These are phyloP conservation scores for Beta corolliflora DNA, from an alignment of 179 eudicot genomes.

Conservation along the genomic window DNA sequence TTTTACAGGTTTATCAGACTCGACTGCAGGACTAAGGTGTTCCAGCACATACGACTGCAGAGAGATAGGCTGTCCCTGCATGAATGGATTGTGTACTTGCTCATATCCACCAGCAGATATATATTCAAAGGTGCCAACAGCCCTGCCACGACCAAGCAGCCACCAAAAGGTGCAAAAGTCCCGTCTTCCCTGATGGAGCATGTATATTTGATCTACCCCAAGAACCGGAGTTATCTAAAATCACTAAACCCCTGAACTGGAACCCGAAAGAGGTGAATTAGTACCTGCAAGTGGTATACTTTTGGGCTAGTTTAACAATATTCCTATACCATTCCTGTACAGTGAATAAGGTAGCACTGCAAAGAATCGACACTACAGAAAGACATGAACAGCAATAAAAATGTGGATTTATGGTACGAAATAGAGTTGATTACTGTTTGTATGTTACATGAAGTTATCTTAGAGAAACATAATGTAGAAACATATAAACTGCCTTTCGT, in stretches of 20 bases:
- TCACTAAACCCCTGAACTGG: too few relatives aligned
- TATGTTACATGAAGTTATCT: background rate
- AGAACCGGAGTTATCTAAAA: too few relatives aligned
- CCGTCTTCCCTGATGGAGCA: background rate
- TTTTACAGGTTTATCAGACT: background rate
- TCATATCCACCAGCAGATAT: background rate
- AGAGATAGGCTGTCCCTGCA: slow-evolving; percentile 1
- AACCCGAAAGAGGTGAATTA: too few relatives aligned
- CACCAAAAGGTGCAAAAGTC: background rate
- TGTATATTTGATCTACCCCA: background rate
- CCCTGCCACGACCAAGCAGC: background rate
- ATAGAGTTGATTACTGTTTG: background rate
- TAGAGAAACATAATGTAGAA: too few relatives aligned
- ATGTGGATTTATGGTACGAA: background rate
- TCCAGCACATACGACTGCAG: slow-evolving; percentile 7
- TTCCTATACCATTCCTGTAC: too few relatives aligned
- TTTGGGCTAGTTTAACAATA: too few relatives aligned
- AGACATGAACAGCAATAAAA: background rate
- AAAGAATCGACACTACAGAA: too few relatives aligned
- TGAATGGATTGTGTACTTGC: background rate
- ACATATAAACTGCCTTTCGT: background rate
- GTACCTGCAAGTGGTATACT: too few relatives aligned
- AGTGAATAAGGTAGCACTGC: too few relatives aligned
- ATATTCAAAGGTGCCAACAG: background rate
- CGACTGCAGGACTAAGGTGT: background rate